phyloP scores from a whole-genome alignment of 192 early-diverging fungal species.

The Spizellomyces sp. region DNA sequence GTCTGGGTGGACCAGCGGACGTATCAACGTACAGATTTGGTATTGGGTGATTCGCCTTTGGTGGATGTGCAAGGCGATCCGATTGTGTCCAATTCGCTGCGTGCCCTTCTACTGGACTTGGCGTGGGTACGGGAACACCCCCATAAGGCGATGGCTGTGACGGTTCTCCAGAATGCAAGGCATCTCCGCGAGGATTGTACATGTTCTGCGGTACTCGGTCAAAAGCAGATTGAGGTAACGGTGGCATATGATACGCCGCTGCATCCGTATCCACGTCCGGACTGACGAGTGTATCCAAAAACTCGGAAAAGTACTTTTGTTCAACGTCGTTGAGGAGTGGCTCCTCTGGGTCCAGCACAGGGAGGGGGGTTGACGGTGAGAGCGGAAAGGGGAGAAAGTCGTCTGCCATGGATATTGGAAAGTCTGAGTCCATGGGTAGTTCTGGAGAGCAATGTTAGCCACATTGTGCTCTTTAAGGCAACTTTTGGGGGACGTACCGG shows the following conservation, averaged over 20 bases:
- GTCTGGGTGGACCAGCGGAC: too few relatives aligned
- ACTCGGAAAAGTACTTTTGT: constrained; percentile 36
- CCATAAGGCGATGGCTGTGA: not conserved
- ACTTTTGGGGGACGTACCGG: too few relatives aligned
- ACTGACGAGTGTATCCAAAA: constrained; percentile 15
- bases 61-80: not conserved
- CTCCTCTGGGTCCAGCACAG: not conserved
- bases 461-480: too few relatives aligned
- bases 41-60: too few relatives aligned
- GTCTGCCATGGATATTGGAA: constrained; percentile 16
- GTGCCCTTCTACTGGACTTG: not conserved
- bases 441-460: not conserved
- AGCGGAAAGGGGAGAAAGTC: constrained; percentile 19
- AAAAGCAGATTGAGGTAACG: not conserved
- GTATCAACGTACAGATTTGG: too few relatives aligned
- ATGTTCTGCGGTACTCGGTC: not conserved
- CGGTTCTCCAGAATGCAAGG: not conserved
- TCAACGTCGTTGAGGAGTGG: constrained; percentile 22
- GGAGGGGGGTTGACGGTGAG: constrained; percentile 14
- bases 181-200: not conserved
- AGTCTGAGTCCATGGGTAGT: not conserved
- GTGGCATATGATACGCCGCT: not conserved
- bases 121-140: not conserved
- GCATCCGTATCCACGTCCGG: constrained; percentile 2
- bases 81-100: not conserved